phyloP scores from a whole-genome alignment of 768 basidiomycete genomes.

The Hericium erinaceus region DNA sequence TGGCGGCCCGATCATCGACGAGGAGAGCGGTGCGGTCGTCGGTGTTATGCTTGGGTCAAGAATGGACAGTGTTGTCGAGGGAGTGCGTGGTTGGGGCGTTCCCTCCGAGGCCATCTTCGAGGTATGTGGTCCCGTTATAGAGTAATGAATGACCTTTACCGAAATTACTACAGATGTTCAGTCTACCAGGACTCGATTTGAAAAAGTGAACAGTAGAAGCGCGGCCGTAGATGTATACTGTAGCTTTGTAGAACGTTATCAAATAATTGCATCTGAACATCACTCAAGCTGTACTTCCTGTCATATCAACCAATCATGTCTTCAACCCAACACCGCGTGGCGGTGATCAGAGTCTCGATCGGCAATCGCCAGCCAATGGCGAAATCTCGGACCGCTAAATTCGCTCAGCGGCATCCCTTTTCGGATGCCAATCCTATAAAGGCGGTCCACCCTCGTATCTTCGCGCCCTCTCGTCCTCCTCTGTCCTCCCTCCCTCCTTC shows the following conservation, averaged over 20 bases:
- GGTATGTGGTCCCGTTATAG: slow-evolving; percentile 25
- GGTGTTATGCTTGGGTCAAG: slow-evolving; percentile 55
- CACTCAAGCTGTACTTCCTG: neutral
- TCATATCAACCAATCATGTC: no score
- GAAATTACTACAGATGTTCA: slow-evolving; percentile 36
- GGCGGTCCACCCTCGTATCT: no score
- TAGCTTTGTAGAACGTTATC: neutral
- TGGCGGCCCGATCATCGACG: slow-evolving; percentile 60
- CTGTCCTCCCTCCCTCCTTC: neutral
- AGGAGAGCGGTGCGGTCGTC: slow-evolving; percentile 51
- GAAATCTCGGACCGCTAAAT: neutral
- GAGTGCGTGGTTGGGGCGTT: slow-evolving; percentile 50
- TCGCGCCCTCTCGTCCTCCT: neutral
- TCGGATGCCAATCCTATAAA: neutral
- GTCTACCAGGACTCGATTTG: slow-evolving; percentile 34
- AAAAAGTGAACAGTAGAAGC: neutral
- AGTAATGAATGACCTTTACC: neutral
- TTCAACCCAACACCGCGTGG: neutral
- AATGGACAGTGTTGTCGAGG: slow-evolving; percentile 47
- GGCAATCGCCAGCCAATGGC: neutral
- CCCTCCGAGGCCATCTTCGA: slow-evolving; percentile 57
- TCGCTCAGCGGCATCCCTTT: neutral
- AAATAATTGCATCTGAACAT: neutral
- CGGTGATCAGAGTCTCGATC: neutral
- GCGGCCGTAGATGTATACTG: neutral